Base-by-base conservation (phyloP, 345 rosid species). In the Linum lewisii region DNA sequence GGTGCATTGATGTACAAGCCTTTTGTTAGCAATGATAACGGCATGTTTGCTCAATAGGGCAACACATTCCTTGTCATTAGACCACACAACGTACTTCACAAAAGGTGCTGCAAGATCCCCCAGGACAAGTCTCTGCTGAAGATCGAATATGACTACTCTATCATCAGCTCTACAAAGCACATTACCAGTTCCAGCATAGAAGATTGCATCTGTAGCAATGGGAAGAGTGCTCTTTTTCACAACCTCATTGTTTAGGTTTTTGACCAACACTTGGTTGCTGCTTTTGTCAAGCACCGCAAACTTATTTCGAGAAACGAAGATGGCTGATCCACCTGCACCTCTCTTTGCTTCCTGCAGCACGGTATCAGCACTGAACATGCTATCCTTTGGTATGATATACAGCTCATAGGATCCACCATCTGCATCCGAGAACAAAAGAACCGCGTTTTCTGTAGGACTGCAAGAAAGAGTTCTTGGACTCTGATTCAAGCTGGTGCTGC, bases 41-140 rank as follows among this genome's bases (percentile, higher is more conserved):
- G 93, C 82, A 66, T 92, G 96, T 68, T 92, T 92, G 72, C 98
- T 92, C 66, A 92, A 96, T 74, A 92, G 74, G 47, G 98, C 98
- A 75, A 86, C 85, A 73, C 66, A 83, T 74, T 84, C 97, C 98
- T 82, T 86, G 75, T 86, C 98, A 65, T 71, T 83, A 22, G 98
- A 92, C 98, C 98, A 92, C 47, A 86, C 84, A 62, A 88, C 83
- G 21, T 83, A 92, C 70, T 81, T 84, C 59, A 86, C 79, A 72
- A 77, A 81, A 51, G 96, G 93, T 1, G 94, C 82, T 61, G 80
- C 94, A 32, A 88, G 80, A 29, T 86, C 97, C 59, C 94, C 97
- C 50, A 92, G 78, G 70, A 88, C 86, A 66, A 88, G 72, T 68
- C 85, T 79, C 72, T 86, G 95, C 77, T 86, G 97, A 61, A 92